phyloP scores from a whole-genome alignment of 345 rosid genomes.

The Mercurialis annua region DNA sequence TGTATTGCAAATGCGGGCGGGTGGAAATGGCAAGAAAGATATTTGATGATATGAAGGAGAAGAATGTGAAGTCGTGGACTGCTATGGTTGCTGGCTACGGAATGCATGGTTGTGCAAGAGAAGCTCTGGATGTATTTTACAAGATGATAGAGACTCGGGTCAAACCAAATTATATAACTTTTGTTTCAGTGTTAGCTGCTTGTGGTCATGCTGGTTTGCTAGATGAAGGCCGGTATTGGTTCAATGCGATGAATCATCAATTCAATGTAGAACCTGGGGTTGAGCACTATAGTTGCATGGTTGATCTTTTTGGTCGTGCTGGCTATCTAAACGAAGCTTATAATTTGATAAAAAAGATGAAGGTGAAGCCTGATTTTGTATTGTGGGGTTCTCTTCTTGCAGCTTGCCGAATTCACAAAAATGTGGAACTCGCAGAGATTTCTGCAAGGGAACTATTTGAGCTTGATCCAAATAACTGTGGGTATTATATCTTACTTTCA shows the following conservation, averaged over 20 bases:
- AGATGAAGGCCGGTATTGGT: constrained; percentile 79
- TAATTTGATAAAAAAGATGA: constrained; percentile 66
- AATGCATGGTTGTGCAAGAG: constrained; percentile 71
- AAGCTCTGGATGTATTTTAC: constrained; percentile 68
- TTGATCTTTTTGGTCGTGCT: constrained; percentile 85
- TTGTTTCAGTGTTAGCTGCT: constrained; percentile 72
- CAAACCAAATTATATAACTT: constrained; percentile 76
- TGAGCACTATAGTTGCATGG: constrained; percentile 90
- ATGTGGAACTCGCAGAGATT: constrained; percentile 78
- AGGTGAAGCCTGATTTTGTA: constrained; percentile 69
- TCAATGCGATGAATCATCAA: constrained; percentile 51
- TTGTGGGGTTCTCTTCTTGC: constrained; percentile 87
- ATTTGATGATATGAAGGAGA: constrained; percentile 58
- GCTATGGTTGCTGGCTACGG: constrained; percentile 87
- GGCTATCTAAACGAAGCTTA: constrained; percentile 66
- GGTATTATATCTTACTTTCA: constrained; percentile 71
- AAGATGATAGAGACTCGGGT: constrained; percentile 57
- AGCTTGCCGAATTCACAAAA: constrained; percentile 83
- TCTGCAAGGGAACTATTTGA: constrained; percentile 58
- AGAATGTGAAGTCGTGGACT: constrained; percentile 84
- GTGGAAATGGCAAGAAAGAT: constrained; percentile 61
- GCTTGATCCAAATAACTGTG: constrained; percentile 65
- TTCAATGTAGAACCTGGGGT: constrained; percentile 67
- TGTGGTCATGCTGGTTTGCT: constrained; percentile 82
- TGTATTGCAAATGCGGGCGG: constrained; percentile 89